Percentiles rank a stretch among this genome's conserved stretches.
Evolutionary conservation across 129 eudicot species (phyloP).

Genomic region (Chrysanthemum lavandulifolium): DNA sequence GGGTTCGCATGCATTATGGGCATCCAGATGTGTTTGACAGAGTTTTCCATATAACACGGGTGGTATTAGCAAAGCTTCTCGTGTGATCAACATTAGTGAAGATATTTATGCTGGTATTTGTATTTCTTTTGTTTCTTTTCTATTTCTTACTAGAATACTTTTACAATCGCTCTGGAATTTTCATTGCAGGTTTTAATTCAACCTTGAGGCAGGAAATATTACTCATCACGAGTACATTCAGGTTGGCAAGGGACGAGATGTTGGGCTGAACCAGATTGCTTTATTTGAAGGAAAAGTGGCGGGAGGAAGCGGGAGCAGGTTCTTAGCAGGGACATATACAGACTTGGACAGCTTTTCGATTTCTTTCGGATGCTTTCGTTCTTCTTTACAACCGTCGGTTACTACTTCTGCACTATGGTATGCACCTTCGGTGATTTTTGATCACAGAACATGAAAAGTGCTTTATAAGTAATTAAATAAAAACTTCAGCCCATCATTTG

Average conservation of each 20-base stretch:
- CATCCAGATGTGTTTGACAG: conserved; percentile 98
- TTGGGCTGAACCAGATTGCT: conserved; percentile 97
- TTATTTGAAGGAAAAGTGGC: conserved; percentile 97
- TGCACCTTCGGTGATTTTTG: background rate
- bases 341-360: conserved; percentile 97
- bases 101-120: conserved; percentile 79
- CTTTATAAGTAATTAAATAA: background rate
- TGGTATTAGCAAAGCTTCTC: conserved; percentile 96
- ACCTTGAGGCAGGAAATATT: conserved; percentile 93
- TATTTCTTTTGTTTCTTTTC: conserved; percentile 8
- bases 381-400: conserved; percentile 94
- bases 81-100: conserved; percentile 94
- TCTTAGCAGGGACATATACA: conserved; percentile 88
- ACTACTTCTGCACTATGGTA: conserved; percentile 92
- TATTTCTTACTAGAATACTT: background rate
- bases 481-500: background rate
- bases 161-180: background rate
- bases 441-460: background rate
- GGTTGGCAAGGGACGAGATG: conserved; percentile 99
- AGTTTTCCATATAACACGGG: conserved; percentile 90
- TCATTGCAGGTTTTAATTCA: conserved; percentile 86
- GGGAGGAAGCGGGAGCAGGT: conserved; percentile 99
- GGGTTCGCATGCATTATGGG: conserved; percentile 99
- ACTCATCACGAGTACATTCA: conserved; percentile 99
- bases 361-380: conserved; percentile 95